Evolutionary conservation across 1,284 basidiomycete genomes (phyloP).

Genomic region (Entoloma clypeatum): DNA sequence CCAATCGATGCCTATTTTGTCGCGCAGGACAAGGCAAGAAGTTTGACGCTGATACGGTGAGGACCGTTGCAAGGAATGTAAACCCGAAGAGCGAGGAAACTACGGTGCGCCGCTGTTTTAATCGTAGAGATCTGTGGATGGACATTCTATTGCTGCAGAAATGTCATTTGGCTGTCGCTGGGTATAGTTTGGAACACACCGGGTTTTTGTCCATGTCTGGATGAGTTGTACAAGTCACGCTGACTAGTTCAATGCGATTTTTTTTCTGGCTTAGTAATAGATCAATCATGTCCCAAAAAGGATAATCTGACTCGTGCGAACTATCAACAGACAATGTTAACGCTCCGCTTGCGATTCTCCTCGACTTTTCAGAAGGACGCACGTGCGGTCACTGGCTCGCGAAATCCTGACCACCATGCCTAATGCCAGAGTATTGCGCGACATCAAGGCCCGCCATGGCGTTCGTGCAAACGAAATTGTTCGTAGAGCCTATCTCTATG

Average conservation of each 20-base stretch:
- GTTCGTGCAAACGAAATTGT: constrained; percentile 75
- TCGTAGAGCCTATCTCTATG: constrained; percentile 84
- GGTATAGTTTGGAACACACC: constrained; percentile 14
- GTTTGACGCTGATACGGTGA: constrained; percentile 78
- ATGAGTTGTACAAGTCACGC: no score
- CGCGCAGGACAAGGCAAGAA: constrained; percentile 74
- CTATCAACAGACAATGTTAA: no score
- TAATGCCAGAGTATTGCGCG: constrained; percentile 66
- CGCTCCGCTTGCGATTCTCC: no score
- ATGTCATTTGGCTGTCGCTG: constrained; percentile 2
- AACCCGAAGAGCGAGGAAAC: constrained; percentile 74
- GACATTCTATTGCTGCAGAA: constrained; percentile 42
- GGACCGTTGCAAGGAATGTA: constrained; percentile 70
- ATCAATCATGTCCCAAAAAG: no score
- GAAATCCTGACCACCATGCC: constrained; percentile 27
- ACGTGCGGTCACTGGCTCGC: constrained; percentile 2
- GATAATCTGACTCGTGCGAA: no score
- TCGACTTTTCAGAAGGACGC: no score
- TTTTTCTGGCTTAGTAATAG: no score
- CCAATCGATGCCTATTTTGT: constrained; percentile 48
- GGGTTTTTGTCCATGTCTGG: constrained; percentile 30
- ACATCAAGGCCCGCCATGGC: constrained; percentile 70
- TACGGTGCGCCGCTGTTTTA: constrained; percentile 68
- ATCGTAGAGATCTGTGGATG: constrained; percentile 53
- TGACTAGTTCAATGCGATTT: no score